These are phyloP conservation scores for Sugiyamaella marilandica DNA, from an alignment of 805 yeast genomes.

Conservation along the genomic window DNA sequence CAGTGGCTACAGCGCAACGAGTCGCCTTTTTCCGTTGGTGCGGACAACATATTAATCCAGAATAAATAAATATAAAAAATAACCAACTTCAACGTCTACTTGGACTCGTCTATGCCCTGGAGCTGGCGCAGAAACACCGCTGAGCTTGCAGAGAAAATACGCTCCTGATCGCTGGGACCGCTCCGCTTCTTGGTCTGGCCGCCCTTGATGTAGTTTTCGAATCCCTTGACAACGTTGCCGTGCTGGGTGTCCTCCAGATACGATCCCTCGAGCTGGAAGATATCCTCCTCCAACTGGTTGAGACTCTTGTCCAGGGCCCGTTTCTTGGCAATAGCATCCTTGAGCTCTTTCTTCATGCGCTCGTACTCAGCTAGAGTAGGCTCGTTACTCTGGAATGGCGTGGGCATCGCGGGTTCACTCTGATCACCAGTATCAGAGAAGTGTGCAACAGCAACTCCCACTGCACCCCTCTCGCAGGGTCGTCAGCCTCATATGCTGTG, in stretches of 20 bases:
- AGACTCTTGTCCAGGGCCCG: constrained; percentile 54
- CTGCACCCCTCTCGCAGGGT: no score
- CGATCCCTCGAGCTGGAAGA: constrained; percentile 70
- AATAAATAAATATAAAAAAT: no score
- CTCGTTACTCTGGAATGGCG: constrained; percentile 5
- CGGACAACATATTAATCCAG: no score
- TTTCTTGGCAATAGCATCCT: constrained; percentile 57
- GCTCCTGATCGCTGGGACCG: constrained; percentile 59
- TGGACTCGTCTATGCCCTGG: neutral
- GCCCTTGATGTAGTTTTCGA: constrained; percentile 67
- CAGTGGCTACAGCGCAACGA: no score
- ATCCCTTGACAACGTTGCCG: constrained; percentile 88
- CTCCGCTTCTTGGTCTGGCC: constrained; percentile 46
- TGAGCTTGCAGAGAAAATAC: constrained; percentile 74
- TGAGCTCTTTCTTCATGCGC: constrained; percentile 59
- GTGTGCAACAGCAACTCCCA: no score
- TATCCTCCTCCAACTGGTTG: constrained; percentile 64
- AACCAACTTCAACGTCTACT: neutral
- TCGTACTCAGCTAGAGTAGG: constrained; percentile 49
- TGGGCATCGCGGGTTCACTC: neutral
- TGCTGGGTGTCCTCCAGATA: constrained; percentile 67
- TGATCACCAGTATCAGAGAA: no score
- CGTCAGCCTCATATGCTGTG: no score
- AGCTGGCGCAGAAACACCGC: constrained; percentile 52
- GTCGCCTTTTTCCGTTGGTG: no score